Base-by-base conservation (phyloP, 2,329 filamentous ascomycete genomes). In the Penicillium crustosum region DNA sequence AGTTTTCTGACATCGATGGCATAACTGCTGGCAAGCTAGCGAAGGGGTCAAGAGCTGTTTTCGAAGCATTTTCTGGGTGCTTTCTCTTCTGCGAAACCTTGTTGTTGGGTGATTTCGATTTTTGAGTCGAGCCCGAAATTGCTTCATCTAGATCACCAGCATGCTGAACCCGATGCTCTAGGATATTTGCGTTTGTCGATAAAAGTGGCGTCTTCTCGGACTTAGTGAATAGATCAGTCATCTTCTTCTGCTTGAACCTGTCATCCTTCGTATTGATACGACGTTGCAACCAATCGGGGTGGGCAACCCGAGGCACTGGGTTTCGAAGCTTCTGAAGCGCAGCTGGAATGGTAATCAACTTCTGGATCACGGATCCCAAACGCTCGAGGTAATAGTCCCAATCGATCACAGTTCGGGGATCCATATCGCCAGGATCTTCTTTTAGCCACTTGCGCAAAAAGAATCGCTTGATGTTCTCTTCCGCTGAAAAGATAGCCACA, bases 311-410 rank as follows among this genome's bases (percentile, higher is more conserved):
- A 15, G 94, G 95, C 1, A 97, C 93, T 0, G 94, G 94, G 69
- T 99, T 99, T 54, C 88, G 85, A 55, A 99, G 84, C 76, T 96
- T 97, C 73, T 99, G 94, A 50, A 99, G 81, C 3, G 95, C 94
- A 17, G 94, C 95, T 2, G 94, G 94, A 65, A 99, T 99, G 1
- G 95, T 99, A 71, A 99, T 96, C 55, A 99, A 85, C 75, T 99
- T 99, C 77, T 99, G 94, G 51, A 99, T 95, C 55, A 99, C 94
- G 0, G 93, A 97, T 0, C 93, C 93, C 21, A 99, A 81, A 78
- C 94, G 91, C 70, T 99, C 95, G 2, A 93, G 82, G 72, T 99
- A 99, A 76, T 99, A 99, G 65, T 92, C 85, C 94, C 94, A 99
- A 73, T 99, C 94, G 51, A 99, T 87, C 13, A 99, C 83, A 21